Evolutionary conservation across 176 grass and related monocot species (phyloP).

Genomic region (Juncus effusus): DNA sequence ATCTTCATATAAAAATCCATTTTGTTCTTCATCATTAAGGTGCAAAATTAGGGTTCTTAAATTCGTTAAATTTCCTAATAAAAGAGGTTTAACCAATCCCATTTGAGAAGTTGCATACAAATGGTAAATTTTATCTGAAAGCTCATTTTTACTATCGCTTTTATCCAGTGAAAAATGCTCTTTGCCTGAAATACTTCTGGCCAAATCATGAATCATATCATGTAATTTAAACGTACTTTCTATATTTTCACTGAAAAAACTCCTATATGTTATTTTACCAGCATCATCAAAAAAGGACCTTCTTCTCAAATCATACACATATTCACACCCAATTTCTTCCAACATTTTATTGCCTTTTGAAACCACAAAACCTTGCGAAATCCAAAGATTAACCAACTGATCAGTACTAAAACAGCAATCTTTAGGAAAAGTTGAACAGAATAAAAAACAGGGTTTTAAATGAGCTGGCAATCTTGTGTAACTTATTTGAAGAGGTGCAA

Average conservation of each 20-base stretch:
- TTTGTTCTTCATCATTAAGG: slow-evolving; percentile 22
- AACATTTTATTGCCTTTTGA: slow-evolving; percentile 11
- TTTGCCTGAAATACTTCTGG: slow-evolving; percentile 23
- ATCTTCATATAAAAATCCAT: slow-evolving; percentile 25
- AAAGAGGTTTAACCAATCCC: slow-evolving; percentile 16
- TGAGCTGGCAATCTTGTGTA: slow-evolving; percentile 26
- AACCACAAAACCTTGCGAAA: slow-evolving; percentile 27
- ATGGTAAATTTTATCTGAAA: slow-evolving; percentile 28
- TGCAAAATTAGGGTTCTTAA: slow-evolving; percentile 25
- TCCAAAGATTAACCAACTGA: slow-evolving; percentile 20
- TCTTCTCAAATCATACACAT: slow-evolving; percentile 27
- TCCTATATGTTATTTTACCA: background rate
- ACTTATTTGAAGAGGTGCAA: slow-evolving; percentile 31
- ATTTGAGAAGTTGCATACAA: slow-evolving; percentile 25
- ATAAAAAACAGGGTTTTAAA: slow-evolving; percentile 35
- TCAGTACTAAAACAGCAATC: slow-evolving; percentile 11
- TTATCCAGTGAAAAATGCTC: slow-evolving; percentile 29
- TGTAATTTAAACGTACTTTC: slow-evolving; percentile 33
- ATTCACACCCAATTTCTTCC: slow-evolving; percentile 24
- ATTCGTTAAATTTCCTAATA: slow-evolving; percentile 8
- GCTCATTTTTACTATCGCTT: background rate
- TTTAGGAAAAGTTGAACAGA: slow-evolving; percentile 34
- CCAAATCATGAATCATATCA: slow-evolving; percentile 35
- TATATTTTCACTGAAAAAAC: slow-evolving; percentile 14
- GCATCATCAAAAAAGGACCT: slow-evolving; percentile 39